Conservation (phyloP, 2,329 filamentous ascomycete species). For the Cytospora mali region DNA sequence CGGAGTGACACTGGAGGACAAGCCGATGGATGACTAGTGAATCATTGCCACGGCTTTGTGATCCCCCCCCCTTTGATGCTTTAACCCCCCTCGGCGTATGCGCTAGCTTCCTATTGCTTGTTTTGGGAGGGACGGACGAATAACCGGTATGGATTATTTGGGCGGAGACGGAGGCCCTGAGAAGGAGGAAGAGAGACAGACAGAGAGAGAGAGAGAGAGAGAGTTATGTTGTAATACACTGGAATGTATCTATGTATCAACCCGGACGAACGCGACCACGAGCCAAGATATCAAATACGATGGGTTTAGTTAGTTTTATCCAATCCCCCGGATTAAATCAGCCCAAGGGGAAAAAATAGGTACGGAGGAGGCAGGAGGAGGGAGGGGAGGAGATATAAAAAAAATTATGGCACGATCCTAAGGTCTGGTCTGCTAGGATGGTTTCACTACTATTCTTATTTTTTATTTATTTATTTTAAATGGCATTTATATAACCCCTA, state of each 20-base stretch:
- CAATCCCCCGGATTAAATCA: background rate
- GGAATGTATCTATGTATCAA: constrained; percentile 27
- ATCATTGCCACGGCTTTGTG: background rate
- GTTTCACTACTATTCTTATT: too few species aligned
- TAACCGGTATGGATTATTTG: background rate
- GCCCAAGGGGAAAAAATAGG: constrained; percentile 7
- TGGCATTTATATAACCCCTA: background rate
- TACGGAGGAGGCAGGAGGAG: background rate
- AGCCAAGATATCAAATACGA: constrained; percentile 25
- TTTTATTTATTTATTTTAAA: background rate
- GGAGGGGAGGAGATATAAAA: constrained; percentile 5
- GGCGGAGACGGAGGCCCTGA: background rate
- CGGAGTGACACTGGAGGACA: constrained; percentile 72
- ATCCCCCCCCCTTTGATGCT: background rate
- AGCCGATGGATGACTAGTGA: constrained; percentile 73
- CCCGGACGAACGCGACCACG: constrained; percentile 27
- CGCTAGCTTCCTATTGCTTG: background rate
- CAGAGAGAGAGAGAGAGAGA: background rate
- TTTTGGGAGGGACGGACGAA: background rate
- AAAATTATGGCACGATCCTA: background rate
- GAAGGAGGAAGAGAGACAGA: constrained; percentile 1
- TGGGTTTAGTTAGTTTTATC: constrained; percentile 9
- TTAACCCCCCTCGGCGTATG: background rate
- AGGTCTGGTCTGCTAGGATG: background rate
- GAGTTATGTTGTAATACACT: constrained; percentile 21